Base-by-base conservation (phyloP, 148 eudicot species). In the Vaccinium darrowii region DNA sequence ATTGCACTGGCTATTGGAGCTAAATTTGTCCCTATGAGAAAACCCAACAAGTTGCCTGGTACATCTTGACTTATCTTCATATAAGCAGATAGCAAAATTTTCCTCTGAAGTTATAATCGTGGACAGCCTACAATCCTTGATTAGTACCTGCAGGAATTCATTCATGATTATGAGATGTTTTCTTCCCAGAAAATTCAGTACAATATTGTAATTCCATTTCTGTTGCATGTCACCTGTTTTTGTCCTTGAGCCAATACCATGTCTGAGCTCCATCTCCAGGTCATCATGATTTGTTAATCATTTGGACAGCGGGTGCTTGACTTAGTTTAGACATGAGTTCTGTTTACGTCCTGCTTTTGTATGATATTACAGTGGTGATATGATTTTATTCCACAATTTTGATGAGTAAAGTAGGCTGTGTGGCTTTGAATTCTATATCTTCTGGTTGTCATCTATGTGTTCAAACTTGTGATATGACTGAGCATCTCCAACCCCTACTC, bases 1-100 rank as follows among this genome's bases (percentile, higher is more conserved):
- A 92, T 96, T 87, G 99, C 99, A 19, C 78, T 96, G 89, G 99
- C 99, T 85, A 93, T 96, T 85, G 99, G 99, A 47, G 99, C 99
- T 52, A 96, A 96, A 84, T 96, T 96, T 90, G 99, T 94, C 73
- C 99, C 99, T 16, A 87, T 96, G 90, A 92, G 99, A 84, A 96
- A 96, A 82, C 99, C 99, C 21, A 94, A 94, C 30, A 96, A 94
- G 87, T 80, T 96, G 82, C 98, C 99, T 15, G 99, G 99, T 96
- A 89, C 27, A 54, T 76, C 36, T 80, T 39, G 36, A 57, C 33
- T 14, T 8, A 21, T 83, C 51, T 72, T 60, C 33, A 43, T 27
- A 18, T 76, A 27, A 12, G 30, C 51, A 58, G 78, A 47, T 25
- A 8, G 10, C 19, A 53, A 19, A 62, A 19, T 71, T 72, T 36